Evolutionary conservation across 2,329 filamentous ascomycete genomes (phyloP), one percentile per base, ranked within the genome.

Genomic region (Colletotrichum sp.): DNA sequence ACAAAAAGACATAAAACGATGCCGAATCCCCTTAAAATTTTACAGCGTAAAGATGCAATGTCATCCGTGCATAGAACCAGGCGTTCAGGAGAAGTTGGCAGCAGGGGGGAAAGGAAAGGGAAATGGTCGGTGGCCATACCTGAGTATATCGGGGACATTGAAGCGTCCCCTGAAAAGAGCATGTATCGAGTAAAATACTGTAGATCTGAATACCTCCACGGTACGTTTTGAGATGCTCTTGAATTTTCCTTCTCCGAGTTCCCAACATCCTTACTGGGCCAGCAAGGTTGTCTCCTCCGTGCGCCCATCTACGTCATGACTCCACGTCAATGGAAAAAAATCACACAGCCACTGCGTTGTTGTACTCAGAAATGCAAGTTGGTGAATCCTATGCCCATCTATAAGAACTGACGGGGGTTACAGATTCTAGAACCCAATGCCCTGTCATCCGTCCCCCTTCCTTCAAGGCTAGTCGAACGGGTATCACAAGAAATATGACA

Each of bases 31-130:
- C 49, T 7, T 6, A 36, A 36, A 64, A 30, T 30, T 65, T 16
- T 36, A 28, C 63, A 65, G 65, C 59, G 69, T 77, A 34, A 52
- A 68, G 13, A 63, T 34, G 13, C 7, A 7, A n/a, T 68, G 49
- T 57, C 59, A 49, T 59, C 64, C 52, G 66, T 73, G 76, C 76
- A 77, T 77, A 69, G 39, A 74, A 77, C 24, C 65, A 77, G 76
- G 76, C 76, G 74, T 77, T 77, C 39, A 36, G 69, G 73, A 68
- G 30, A 64, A 49, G 36, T 15, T 24, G 28, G 26, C 13, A 64
- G 26, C 32, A 34, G 34, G 44, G 36, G 39, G 49, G 39, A 55
- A 75, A 72, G 59, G 68, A 32, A 15, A 60, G 28, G 36, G 36
- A 60, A 75, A 60, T 65, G 68, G 26, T 32, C 34, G 59, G 21